Percentiles rank a stretch among this genome's conserved stretches.
Conservation (phyloP, 306 rosid genomes). For the Rubus idaeus region DNA sequence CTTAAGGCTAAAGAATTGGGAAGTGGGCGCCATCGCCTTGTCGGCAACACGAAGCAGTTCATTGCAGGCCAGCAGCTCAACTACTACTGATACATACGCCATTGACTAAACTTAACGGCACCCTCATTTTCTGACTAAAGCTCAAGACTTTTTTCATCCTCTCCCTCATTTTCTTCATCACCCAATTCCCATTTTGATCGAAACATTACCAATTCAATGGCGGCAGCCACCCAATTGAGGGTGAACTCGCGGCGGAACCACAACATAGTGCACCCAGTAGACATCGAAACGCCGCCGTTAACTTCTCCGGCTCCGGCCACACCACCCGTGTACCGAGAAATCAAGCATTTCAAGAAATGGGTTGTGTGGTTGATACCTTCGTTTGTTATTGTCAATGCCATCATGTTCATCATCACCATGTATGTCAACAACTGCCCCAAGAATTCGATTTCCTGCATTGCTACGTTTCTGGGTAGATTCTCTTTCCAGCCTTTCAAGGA, state of each 20-base stretch:
- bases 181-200: neutral
- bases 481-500: slow-evolving; percentile 90
- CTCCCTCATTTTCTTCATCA: neutral
- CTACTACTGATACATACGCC: neutral
- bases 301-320: slow-evolving; percentile 30
- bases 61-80: neutral
- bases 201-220: slow-evolving; percentile 34
- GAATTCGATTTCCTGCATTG: slow-evolving; percentile 75
- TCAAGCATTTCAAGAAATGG: slow-evolving; percentile 71
- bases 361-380: slow-evolving; percentile 70
- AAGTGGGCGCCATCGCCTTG: neutral
- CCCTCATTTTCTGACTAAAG: neutral
- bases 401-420: slow-evolving; percentile 70
- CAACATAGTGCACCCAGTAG: slow-evolving; percentile 57
- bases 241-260: slow-evolving; percentile 41
- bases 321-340: slow-evolving; percentile 28
- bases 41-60: neutral
- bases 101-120: neutral
- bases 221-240: slow-evolving; percentile 43
- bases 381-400: slow-evolving; percentile 56
- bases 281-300: slow-evolving; percentile 30
- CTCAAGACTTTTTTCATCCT: too few relatives aligned
- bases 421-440: slow-evolving; percentile 83
- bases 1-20: neutral
- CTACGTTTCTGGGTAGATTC: slow-evolving; percentile 66